Evolutionary conservation across 2,329 filamentous ascomycete genomes (phyloP).

Genomic region (Talaromyces sp.): DNA sequence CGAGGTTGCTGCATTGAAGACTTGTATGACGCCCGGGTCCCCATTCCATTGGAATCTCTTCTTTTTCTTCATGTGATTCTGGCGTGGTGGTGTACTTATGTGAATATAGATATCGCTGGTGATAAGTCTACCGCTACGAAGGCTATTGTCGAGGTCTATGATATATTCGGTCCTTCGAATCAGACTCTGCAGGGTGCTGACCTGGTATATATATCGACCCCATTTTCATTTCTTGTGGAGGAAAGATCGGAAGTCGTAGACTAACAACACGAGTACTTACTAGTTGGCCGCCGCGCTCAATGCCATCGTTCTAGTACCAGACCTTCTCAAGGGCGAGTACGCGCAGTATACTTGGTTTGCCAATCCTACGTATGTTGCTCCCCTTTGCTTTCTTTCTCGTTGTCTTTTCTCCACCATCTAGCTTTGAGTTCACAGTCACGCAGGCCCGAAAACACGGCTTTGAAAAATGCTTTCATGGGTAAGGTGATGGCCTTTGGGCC

Average conservation of each 20-base stretch:
- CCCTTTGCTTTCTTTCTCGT: too few species aligned
- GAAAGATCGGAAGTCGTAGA: slow-evolving; percentile 43
- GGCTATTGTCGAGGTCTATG: slow-evolving; percentile 50
- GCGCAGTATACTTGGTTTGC: slow-evolving; percentile 43
- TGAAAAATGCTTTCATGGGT: slow-evolving; percentile 44
- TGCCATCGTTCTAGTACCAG: slow-evolving; percentile 37
- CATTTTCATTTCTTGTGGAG: slow-evolving; percentile 47
- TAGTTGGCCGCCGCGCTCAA: not conserved
- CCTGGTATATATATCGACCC: slow-evolving; percentile 39
- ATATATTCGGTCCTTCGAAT: slow-evolving; percentile 61
- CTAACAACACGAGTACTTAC: not conserved
- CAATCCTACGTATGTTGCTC: not conserved
- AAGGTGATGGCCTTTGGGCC: slow-evolving; percentile 47
- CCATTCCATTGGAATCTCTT: not conserved
- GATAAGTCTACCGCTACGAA: slow-evolving; percentile 35
- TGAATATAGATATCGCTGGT: not conserved
- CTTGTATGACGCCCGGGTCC: not conserved
- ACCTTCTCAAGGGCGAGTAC: slow-evolving; percentile 42
- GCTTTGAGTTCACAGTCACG: not conserved
- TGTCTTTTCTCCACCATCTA: not conserved
- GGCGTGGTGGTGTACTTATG: not conserved
- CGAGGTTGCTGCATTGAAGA: not conserved
- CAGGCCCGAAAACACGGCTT: not conserved
- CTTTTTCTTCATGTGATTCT: not conserved
- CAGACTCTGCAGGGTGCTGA: slow-evolving; percentile 63